Conservation (phyloP, 257 asterid genomes). For the Capsicum pubescens region DNA sequence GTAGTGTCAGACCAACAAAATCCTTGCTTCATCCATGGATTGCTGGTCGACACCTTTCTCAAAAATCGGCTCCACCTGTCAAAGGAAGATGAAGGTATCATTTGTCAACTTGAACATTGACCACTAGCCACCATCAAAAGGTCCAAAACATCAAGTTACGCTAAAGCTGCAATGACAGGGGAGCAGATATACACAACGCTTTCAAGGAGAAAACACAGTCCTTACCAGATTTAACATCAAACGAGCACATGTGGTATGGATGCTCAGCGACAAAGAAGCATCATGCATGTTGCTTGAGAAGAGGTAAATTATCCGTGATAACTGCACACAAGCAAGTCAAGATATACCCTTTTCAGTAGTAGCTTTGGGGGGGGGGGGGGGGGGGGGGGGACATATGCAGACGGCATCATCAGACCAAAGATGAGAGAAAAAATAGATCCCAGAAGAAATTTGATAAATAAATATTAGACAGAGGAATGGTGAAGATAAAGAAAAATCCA, state of each 20-base stretch:
- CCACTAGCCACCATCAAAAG: conserved; percentile 27
- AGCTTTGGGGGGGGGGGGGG: not conserved
- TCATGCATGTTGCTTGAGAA: conserved; percentile 99
- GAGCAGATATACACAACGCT: not conserved
- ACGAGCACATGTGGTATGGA: conserved; percentile 99
- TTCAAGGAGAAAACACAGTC: conserved; percentile 27
- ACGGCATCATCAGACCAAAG: not conserved
- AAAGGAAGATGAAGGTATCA: conserved; percentile 18
- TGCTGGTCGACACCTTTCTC: conserved; percentile 96
- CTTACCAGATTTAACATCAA: conserved; percentile 96
- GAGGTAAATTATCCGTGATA: conserved; percentile 93
- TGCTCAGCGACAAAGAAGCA: conserved; percentile 93
- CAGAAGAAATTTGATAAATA: not conserved
- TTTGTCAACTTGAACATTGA: conserved; percentile 23
- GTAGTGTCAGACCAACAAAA: conserved; percentile 69
- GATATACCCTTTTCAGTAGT: conserved; percentile 31
- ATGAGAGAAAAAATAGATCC: not conserved
- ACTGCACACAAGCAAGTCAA: conserved; percentile 56
- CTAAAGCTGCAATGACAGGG: not conserved
- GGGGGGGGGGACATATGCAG: not conserved
- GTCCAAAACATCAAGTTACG: conserved; percentile 26
- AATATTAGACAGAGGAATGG: not conserved
- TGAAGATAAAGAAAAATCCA: not conserved
- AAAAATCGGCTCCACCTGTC: conserved; percentile 94
- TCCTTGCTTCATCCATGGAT: conserved; percentile 95